Evolutionary conservation across 257 asterid species (phyloP).

Genomic region (Nicotiana tomentosiformis): DNA sequence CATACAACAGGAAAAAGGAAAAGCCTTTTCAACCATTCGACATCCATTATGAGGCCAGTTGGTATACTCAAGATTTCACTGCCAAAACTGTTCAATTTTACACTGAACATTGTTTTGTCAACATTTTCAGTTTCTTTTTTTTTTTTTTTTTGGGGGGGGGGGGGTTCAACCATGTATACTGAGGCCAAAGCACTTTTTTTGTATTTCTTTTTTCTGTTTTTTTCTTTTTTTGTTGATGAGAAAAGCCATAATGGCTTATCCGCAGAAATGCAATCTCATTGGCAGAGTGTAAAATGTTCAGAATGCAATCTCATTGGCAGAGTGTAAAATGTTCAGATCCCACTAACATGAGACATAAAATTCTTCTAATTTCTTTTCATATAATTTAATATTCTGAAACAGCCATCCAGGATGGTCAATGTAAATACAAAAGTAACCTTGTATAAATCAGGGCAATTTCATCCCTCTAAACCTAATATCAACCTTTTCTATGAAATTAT

Average conservation of each 20-base stretch:
- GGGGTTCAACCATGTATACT: too few species aligned
- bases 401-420: background rate
- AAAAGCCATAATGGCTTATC: background rate
- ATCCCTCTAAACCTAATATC: background rate
- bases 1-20: too few species aligned
- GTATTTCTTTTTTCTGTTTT: background rate
- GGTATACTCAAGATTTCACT: too few species aligned
- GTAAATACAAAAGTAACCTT: background rate
- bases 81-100: too few species aligned
- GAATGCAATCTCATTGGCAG: background rate
- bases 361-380: background rate
- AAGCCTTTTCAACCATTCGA: too few species aligned
- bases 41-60: too few species aligned
- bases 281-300: background rate
- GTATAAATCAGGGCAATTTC: background rate
- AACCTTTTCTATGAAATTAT: background rate
- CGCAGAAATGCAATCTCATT: background rate
- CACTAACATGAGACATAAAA: background rate
- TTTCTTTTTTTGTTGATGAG: background rate
- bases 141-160: too few species aligned
- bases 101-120: too few species aligned
- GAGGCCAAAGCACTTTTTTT: too few species aligned
- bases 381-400: background rate
- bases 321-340: background rate
- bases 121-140: too few species aligned